A percentile compares a stretch with the other conserved stretches of the same genome.
Evolutionary conservation across 352 stramenopile genomes (phyloP).

Genomic region (Phytophthora fragariae): DNA sequence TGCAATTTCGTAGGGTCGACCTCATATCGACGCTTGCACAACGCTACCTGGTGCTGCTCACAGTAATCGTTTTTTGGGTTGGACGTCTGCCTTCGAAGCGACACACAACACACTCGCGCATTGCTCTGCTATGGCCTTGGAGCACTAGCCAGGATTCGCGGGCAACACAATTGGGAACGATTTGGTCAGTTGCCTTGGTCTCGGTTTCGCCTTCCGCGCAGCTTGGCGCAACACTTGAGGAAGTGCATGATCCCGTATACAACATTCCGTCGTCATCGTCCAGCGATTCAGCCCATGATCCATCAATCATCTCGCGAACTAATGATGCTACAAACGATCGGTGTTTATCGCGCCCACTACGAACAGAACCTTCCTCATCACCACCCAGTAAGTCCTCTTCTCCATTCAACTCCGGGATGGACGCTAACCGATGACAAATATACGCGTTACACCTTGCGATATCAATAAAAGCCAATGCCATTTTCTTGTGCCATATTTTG

Average conservation of each 20-base stretch:
- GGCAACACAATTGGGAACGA: too few species aligned
- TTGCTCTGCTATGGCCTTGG: too few species aligned
- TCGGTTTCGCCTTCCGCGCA: too few species aligned
- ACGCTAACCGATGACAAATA: neutral
- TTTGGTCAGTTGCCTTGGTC: too few species aligned
- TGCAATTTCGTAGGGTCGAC: neutral
- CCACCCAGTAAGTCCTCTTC: neutral
- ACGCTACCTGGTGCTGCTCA: conserved; percentile 1
- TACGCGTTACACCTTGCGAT: conserved; percentile 6
- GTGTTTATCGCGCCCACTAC: neutral
- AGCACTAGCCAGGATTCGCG: too few species aligned
- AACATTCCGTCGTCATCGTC: neutral
- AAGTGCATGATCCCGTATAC: neutral
- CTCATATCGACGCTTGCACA: conserved; percentile 5
- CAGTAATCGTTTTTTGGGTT: conserved; percentile 14
- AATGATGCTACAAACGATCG: conserved; percentile 6
- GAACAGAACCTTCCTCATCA: neutral
- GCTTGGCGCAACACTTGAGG: neutral
- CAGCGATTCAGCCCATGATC: neutral
- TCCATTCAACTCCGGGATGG: neutral
- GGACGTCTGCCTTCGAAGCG: conserved; percentile 6
- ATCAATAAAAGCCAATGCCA: neutral
- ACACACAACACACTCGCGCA: conserved; percentile 11
- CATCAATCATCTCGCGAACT: conserved; percentile 8
- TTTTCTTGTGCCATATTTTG: neutral